A percentile compares a stretch with the other conserved stretches of the same genome.
Conservation (phyloP, 495 filamentous ascomycete species). For the Neurospora sublineolata region DNA sequence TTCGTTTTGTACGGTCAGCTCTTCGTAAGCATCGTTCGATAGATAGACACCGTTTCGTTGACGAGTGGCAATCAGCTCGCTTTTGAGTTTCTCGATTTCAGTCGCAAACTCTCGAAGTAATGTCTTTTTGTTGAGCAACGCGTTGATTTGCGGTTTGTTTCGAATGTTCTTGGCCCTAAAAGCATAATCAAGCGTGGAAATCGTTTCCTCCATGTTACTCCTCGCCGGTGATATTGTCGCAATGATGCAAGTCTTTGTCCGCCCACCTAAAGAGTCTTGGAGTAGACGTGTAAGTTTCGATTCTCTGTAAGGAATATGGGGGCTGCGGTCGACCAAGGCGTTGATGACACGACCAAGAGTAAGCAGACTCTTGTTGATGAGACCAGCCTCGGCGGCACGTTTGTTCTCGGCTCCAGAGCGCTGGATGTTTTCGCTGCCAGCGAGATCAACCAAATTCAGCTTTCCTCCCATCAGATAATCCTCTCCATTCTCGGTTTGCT, state of each 20-base stretch:
- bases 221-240: conserved; percentile 90
- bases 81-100: conserved; percentile 92
- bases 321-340: conserved; percentile 79
- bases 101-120: conserved; percentile 76
- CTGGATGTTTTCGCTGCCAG: conserved; percentile 94
- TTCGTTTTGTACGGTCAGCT: conserved; percentile 81
- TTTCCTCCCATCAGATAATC: conserved; percentile 91
- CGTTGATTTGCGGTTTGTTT: conserved; percentile 94
- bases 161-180: conserved; percentile 96
- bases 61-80: conserved; percentile 82
- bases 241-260: conserved; percentile 97
- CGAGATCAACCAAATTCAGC: conserved; percentile 90
- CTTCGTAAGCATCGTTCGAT: conserved; percentile 70
- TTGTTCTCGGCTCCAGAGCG: conserved; percentile 96
- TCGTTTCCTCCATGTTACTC: conserved; percentile 92
- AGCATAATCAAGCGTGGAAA: conserved; percentile 93
- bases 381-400: conserved; percentile 82
- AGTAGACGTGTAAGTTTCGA: conserved; percentile 90
- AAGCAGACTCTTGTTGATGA: conserved; percentile 96
- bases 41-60: conserved; percentile 94
- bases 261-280: conserved; percentile 91
- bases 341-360: conserved; percentile 96
- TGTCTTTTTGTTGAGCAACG: conserved; percentile 81
- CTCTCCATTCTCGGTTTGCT: conserved; percentile 62
- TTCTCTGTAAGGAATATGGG: conserved; percentile 91